Conservation (phyloP, 2,329 filamentous ascomycete species). For the Paecilomyces sp. region DNA sequence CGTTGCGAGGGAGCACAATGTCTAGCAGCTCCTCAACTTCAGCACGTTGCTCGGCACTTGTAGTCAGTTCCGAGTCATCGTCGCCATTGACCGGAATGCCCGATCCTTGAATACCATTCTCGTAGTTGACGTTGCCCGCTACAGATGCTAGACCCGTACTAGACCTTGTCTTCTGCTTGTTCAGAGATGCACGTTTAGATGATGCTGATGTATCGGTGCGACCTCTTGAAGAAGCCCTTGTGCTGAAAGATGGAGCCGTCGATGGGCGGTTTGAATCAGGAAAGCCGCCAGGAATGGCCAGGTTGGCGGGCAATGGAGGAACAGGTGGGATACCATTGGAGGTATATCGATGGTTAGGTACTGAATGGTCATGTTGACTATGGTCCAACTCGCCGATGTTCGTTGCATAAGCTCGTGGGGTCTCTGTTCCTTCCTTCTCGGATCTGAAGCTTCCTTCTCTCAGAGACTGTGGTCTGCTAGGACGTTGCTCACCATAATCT, state of each 20-base stretch:
- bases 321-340: conserved; percentile 38
- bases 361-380: conserved; percentile 3
- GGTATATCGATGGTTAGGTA: conserved; percentile 6
- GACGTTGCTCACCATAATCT: conserved; percentile 22
- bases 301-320: conserved; percentile 35
- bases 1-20: not conserved
- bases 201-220: conserved; percentile 9
- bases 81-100: not conserved
- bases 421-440: conserved; percentile 23
- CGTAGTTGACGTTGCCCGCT: conserved; percentile 6
- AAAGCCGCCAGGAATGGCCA: conserved; percentile 33
- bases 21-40: not conserved
- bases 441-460: conserved; percentile 11
- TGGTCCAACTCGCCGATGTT: conserved; percentile 10
- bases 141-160: conserved; percentile 19
- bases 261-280: conserved; percentile 20
- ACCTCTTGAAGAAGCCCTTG: conserved; percentile 15
- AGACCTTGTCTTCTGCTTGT: conserved; percentile 27
- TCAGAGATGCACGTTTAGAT: conserved; percentile 19
- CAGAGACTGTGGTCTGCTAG: conserved; percentile 20
- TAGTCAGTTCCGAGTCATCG: conserved; percentile 1
- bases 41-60: conserved; percentile 7
- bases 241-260: conserved; percentile 21
- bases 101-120: conserved; percentile 1
- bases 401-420: conserved; percentile 20